These are phyloP conservation scores for Rugonectria rugulosa DNA, from an alignment of 2,329 filamentous ascomycete species.

Conservation along the genomic window DNA sequence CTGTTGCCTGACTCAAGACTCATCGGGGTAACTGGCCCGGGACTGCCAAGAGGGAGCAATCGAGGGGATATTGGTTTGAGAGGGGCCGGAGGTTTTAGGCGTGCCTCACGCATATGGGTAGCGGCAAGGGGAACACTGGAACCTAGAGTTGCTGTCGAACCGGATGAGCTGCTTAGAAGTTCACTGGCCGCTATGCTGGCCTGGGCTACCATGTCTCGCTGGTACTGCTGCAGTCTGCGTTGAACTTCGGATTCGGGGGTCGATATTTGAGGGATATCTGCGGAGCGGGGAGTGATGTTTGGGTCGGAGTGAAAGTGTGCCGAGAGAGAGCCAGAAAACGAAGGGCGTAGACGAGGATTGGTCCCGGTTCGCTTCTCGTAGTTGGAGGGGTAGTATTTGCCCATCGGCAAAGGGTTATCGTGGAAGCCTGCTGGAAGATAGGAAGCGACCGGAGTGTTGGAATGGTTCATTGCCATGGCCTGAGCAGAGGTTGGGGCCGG, in stretches of 20 bases:
- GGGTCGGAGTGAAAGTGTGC: conserved; percentile 47
- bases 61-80: conserved; percentile 59
- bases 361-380: conserved; percentile 55
- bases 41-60: conserved; percentile 62
- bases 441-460: conserved; percentile 57
- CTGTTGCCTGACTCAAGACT: conserved; percentile 54
- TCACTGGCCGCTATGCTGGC: conserved; percentile 59
- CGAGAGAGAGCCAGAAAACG: conserved; percentile 39
- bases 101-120: conserved; percentile 47
- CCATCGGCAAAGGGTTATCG: conserved; percentile 59
- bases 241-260: conserved; percentile 53
- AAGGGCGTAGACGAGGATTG: conserved; percentile 31
- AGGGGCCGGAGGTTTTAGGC: conserved; percentile 47
- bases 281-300: conserved; percentile 39
- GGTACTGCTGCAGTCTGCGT: conserved; percentile 63
- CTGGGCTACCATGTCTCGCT: conserved; percentile 68
- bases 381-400: conserved; percentile 71
- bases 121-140: conserved; percentile 45
- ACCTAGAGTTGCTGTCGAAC: conserved; percentile 35
- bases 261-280: conserved; percentile 18
- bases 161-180: conserved; percentile 44
- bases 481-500: conserved; percentile 39
- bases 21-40: conserved; percentile 69
- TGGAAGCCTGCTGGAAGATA: conserved; percentile 60
- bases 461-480: conserved; percentile 27